Conservation (phyloP, 345 rosid genomes). For the Camelina sativa region DNA sequence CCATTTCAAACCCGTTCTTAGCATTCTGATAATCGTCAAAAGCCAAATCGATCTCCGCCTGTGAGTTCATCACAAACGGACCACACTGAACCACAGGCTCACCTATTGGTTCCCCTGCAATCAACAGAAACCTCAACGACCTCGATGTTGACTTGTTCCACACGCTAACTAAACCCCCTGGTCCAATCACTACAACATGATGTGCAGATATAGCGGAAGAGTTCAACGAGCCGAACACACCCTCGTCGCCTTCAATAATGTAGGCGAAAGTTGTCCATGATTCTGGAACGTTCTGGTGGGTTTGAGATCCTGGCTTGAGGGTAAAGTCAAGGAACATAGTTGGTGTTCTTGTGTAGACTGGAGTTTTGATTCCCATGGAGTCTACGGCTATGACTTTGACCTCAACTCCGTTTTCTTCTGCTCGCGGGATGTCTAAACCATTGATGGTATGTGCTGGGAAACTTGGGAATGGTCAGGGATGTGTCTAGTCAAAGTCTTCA, state of each 20-base stretch:
- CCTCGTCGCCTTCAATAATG: slow-evolving; percentile 73
- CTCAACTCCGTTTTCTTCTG: slow-evolving; percentile 68
- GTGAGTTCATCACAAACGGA: slow-evolving; percentile 94
- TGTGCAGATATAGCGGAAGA: slow-evolving; percentile 54
- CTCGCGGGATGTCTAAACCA: slow-evolving; percentile 57
- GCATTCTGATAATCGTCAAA: slow-evolving; percentile 67
- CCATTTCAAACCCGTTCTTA: slow-evolving; percentile 88
- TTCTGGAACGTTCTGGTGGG: slow-evolving; percentile 65
- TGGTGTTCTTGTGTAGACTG: slow-evolving; percentile 77
- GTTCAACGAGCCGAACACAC: slow-evolving; percentile 58
- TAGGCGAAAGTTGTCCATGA: slow-evolving; percentile 82
- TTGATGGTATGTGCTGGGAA: neutral
- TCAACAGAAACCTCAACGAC: slow-evolving; percentile 64
- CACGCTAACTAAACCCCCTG: slow-evolving; percentile 69
- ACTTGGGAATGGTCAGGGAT: neutral
- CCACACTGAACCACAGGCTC: slow-evolving; percentile 84
- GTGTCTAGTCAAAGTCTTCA: neutral
- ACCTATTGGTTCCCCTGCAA: slow-evolving; percentile 79
- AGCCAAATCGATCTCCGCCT: slow-evolving; percentile 77
- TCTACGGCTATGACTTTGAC: slow-evolving; percentile 87
- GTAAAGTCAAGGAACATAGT: slow-evolving; percentile 81
- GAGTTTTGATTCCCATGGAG: slow-evolving; percentile 79
- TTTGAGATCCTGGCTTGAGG: slow-evolving; percentile 62
- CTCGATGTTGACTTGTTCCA: slow-evolving; percentile 66
- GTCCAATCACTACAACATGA: slow-evolving; percentile 66